phyloP scores from a whole-genome alignment of 257 asterid species.

The Ilex asprella region DNA sequence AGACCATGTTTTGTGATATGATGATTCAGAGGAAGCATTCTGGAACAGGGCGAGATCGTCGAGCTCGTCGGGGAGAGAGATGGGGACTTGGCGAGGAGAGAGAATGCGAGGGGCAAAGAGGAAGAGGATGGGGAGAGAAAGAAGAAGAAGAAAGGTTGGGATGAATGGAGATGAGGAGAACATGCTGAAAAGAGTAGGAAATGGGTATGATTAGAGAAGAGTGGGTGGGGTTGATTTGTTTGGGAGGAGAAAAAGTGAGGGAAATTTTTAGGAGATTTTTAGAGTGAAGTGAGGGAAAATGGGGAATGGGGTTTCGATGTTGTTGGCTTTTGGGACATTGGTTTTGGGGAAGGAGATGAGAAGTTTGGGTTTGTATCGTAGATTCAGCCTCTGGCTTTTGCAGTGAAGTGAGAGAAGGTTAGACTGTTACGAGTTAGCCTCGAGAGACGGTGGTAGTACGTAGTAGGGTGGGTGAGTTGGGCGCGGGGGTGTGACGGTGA shows the following conservation, averaged over 20 bases:
- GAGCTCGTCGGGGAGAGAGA: constrained; percentile 74
- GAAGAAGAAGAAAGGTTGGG: constrained; percentile 59
- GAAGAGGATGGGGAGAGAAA: constrained; percentile 51
- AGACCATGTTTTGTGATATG: neutral
- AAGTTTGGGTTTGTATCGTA: too few species aligned
- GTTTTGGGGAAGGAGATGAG: neutral
- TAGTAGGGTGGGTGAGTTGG: too few species aligned
- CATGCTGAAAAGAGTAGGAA: neutral
- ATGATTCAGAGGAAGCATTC: constrained; percentile 50
- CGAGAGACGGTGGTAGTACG: too few species aligned
- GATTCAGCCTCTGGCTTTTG: too few species aligned
- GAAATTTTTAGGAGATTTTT: neutral
- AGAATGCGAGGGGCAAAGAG: constrained; percentile 54
- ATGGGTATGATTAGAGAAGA: too few species aligned
- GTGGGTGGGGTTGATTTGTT: neutral
- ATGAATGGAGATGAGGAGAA: constrained; percentile 44
- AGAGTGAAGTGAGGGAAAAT: neutral
- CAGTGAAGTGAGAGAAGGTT: too few species aligned
- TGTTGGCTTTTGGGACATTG: too few species aligned
- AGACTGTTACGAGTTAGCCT: too few species aligned
- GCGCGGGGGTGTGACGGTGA: too few species aligned
- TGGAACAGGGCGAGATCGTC: constrained; percentile 88
- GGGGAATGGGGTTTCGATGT: neutral
- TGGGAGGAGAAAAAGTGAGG: neutral
- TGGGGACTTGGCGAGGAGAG: constrained; percentile 61